Percentiles rank a stretch among this genome's conserved stretches.
Conservation (phyloP, 2,329 filamentous ascomycete species). For the Didymella exigua region DNA sequence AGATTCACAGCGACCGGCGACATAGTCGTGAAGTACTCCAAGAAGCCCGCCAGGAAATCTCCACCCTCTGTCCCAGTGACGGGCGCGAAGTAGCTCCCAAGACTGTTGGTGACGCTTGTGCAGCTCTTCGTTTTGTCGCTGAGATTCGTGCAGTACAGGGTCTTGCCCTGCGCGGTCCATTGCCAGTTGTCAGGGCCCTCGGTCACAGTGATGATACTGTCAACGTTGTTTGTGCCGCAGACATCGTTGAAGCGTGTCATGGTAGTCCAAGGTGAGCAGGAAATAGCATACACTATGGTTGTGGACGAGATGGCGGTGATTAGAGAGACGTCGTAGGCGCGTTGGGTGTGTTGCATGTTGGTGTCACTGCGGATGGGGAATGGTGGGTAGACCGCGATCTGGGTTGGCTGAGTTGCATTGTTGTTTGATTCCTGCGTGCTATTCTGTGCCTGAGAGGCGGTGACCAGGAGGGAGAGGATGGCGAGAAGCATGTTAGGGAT, state of each 20-base stretch:
- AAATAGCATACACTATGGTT: conserved; percentile 17
- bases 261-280: conserved; percentile 6
- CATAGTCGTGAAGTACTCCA: conserved; percentile 17
- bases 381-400: conserved; percentile 16
- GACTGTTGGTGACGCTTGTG: conserved; percentile 1
- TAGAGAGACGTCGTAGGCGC: conserved; percentile 18
- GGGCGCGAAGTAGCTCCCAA: conserved; percentile 5
- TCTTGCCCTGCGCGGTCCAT: conserved; percentile 9
- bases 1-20: conserved; percentile 11
- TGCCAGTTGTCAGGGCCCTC: conserved; percentile 16
- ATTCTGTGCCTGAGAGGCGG: conserved; percentile 2
- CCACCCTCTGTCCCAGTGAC: neutral
- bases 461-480: neutral
- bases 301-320: conserved; percentile 14
- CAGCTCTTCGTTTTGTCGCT: conserved; percentile 15
- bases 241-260: conserved; percentile 15
- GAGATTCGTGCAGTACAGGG: conserved; percentile 5
- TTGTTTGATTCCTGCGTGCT: neutral
- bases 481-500: conserved; percentile 5
- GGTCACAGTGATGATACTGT: conserved; percentile 14
- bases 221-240: conserved; percentile 10
- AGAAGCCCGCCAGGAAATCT: conserved; percentile 1
- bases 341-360: conserved; percentile 16
- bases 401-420: neutral
- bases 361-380: conserved; percentile 15